phyloP scores from a whole-genome alignment of 2,329 filamentous ascomycete species.

The Aspergillus luchuensis region DNA sequence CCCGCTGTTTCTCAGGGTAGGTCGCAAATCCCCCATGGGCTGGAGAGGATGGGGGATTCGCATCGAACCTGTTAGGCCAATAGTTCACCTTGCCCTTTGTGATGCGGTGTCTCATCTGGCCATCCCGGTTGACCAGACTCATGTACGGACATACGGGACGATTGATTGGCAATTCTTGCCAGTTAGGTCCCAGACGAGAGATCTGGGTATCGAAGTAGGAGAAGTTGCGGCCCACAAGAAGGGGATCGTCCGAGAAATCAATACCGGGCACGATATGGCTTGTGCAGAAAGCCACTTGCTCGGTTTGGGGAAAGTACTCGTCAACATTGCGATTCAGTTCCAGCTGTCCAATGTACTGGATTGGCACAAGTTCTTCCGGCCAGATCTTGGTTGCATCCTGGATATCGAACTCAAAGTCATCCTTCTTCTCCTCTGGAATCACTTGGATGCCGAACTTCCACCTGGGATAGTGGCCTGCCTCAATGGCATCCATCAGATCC shows the following conservation, averaged over 20 bases:
- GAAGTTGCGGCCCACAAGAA: conserved; percentile 73
- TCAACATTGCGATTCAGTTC: conserved; percentile 79
- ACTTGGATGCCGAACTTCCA: conserved; percentile 85
- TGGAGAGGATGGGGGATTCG: conserved; percentile 62
- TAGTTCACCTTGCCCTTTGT: conserved; percentile 74
- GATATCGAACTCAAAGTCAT: conserved; percentile 83
- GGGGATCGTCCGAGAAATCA: conserved; percentile 73
- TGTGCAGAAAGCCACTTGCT: conserved; percentile 82
- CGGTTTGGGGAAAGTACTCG: conserved; percentile 79
- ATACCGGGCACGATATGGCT: conserved; percentile 77
- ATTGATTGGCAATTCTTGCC: conserved; percentile 77
- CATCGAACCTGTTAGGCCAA: conserved; percentile 72
- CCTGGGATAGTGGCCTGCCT: conserved; percentile 68
- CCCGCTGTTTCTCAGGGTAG: conserved; percentile 64
- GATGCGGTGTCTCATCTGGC: conserved; percentile 71
- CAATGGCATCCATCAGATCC: conserved; percentile 74
- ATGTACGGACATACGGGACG: conserved; percentile 72
- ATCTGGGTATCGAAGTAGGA: conserved; percentile 59
- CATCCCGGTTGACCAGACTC: conserved; percentile 76
- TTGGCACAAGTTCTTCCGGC: conserved; percentile 75
- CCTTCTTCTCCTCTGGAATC: conserved; percentile 68
- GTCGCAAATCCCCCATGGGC: conserved; percentile 70
- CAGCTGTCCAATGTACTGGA: conserved; percentile 76
- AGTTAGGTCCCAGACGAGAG: conserved; percentile 71
- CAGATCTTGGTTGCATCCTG: conserved; percentile 84